Percentiles rank a stretch among this genome's conserved stretches.
phyloP scores from a whole-genome alignment of 2,329 filamentous ascomycete genomes.

The Trichoderma lentiforme region DNA sequence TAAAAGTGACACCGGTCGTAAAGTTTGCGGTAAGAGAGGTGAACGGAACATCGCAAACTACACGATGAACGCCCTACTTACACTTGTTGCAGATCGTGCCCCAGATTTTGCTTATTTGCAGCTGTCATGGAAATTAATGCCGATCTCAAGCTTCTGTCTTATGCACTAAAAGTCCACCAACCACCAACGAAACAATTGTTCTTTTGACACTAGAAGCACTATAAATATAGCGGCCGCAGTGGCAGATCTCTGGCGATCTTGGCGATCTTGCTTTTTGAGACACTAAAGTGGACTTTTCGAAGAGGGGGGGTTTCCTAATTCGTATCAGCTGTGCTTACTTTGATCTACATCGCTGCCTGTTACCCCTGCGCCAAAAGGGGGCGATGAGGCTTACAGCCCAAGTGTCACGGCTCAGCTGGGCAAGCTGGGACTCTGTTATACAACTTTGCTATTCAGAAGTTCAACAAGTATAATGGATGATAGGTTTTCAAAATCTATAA shows the following conservation, averaged over 20 bases:
- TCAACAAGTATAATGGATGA: not conserved
- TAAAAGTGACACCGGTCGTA: not conserved
- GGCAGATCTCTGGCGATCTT: not conserved
- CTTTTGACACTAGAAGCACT: not conserved
- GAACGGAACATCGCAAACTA: not conserved
- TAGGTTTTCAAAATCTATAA: not conserved
- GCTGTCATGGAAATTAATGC: not conserved
- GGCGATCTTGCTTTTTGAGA: not conserved
- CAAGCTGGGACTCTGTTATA: not conserved
- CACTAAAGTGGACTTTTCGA: not conserved
- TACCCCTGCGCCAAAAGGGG: not conserved
- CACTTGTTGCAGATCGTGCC: not conserved
- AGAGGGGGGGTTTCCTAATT: not conserved
- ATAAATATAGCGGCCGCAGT: slow-evolving; percentile 1
- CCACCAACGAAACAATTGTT: not conserved
- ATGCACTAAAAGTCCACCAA: not conserved
- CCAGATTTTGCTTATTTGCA: not conserved
- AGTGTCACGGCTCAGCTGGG: not conserved
- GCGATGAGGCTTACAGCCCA: not conserved
- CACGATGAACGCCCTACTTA: not conserved
- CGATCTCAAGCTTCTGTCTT: not conserved
- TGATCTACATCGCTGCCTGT: not conserved
- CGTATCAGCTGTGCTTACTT: not conserved
- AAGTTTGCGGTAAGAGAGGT: not conserved
- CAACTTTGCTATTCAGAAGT: not conserved